Percentiles rank a stretch among this genome's conserved stretches.
These are phyloP conservation scores for Ligustrum vulgare DNA, from an alignment of 257 asterid genomes.

Conservation along the genomic window DNA sequence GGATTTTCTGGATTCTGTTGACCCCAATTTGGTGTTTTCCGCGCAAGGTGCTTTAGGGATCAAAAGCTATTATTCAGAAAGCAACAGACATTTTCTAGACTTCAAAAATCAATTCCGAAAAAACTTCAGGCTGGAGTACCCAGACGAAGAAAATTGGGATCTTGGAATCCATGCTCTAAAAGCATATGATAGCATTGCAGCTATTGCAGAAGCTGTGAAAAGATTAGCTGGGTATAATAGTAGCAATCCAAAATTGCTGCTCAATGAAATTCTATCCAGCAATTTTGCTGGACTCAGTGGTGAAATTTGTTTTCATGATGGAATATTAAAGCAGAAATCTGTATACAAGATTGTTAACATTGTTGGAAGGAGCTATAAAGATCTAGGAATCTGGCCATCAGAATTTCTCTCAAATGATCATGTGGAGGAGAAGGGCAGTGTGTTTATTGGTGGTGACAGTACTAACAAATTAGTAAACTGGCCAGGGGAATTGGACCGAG, in stretches of 20 bases:
- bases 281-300: constrained; percentile 46
- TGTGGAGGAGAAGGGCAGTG: neutral
- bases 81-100: constrained; percentile 11
- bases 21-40: constrained; percentile 23
- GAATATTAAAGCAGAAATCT: constrained; percentile 18
- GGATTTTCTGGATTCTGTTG: constrained; percentile 38
- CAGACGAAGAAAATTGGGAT: constrained; percentile 26
- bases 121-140: constrained; percentile 22
- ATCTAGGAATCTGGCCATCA: constrained; percentile 41
- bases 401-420: constrained; percentile 16
- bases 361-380: constrained; percentile 36
- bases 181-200: constrained; percentile 42
- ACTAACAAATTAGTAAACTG: constrained; percentile 23
- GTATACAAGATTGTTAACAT: constrained; percentile 36
- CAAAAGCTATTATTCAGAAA: constrained; percentile 27
- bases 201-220: constrained; percentile 23
- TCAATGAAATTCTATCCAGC: constrained; percentile 23
- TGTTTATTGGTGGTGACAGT: constrained; percentile 1
- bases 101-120: constrained; percentile 26
- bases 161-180: constrained; percentile 40
- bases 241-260: constrained; percentile 21
- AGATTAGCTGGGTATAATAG: neutral
- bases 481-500: constrained; percentile 44
- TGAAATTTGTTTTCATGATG: constrained; percentile 20
- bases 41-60: constrained; percentile 44